Evolutionary conservation across 148 eudicot genomes (phyloP), one percentile per base, ranked within the genome.

Genomic region (Salicornia ramosissima): DNA sequence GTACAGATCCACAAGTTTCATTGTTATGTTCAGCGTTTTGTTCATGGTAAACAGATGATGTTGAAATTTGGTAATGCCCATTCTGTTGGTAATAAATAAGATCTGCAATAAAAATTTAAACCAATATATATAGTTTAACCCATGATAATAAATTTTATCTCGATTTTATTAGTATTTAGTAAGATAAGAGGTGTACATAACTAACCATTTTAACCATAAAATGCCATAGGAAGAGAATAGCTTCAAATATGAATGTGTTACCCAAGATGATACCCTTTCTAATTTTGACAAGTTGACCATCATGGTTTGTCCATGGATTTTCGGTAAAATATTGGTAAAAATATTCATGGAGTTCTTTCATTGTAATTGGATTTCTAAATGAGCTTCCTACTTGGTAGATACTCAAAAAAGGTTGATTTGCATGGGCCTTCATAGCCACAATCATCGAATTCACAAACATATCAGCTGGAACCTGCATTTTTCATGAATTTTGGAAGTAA

Each of bases 371-470:
- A 24, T 74, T 74, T 45, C 77, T 45, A 5, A 42, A 74, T 15
- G 77, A 74, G 40, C 71, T 65, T 5, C 77, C 77, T 1, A 74
- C 77, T 73, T 73, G 76, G 49, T 56, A 74, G 56, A 74, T 25
- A 2, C 65, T 66, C 49, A 66, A 7, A 31, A 0, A 14, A 3
- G 79, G 45, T 49, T 75, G 58, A 67, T 52, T 70, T 51, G 63
- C 75, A 66, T 83, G 77, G 25, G 91, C 83, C 19, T 71, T 83
- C 83, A 86, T 86, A 0, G 95, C 83, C 21, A 77, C 87, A 1
- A 89, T 78, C 68, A 89, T 85, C 46, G 91, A 71, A 79, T 89
- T 89, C 51, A 86, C 90, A 72, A 86, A 90, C 83, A 89, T 81
- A 30, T 89, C 95, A 0, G 87, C 95, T 29, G 95, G 95, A 26